Conservation (phyloP, 345 rosid genomes). For the Populus ilicifolia region DNA sequence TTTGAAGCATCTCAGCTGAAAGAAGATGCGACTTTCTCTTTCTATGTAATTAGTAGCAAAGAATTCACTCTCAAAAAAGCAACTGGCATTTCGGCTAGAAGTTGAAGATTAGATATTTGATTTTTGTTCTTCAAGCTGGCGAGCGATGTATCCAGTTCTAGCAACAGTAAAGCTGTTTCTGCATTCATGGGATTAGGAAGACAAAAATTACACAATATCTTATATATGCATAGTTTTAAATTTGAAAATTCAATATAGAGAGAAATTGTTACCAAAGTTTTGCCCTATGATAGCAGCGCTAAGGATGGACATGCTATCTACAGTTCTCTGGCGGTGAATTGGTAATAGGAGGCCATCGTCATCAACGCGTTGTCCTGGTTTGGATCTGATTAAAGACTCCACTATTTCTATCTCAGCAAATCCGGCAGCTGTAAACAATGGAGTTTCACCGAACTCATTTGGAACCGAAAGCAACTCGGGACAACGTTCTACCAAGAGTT, state of each 20-base stretch:
- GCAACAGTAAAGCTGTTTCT: slow-evolving; percentile 24
- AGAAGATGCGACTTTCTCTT: no score
- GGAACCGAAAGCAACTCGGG: no score
- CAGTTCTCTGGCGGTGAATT: not conserved
- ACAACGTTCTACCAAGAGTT: no score
- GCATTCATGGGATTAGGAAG: not conserved
- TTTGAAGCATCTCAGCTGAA: no score
- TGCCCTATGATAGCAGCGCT: slow-evolving; percentile 21
- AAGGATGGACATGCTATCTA: slow-evolving; percentile 9
- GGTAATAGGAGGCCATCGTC: rapidly evolving
- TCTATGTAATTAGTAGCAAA: no score
- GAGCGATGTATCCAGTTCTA: not conserved
- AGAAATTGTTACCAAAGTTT: slow-evolving; percentile 16
- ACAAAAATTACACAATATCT: not conserved
- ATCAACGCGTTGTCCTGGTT: no score
- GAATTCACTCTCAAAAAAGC: not conserved
- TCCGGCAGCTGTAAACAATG: no score
- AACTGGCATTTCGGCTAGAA: slow-evolving; percentile 16
- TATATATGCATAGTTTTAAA: no score
- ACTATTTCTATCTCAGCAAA: no score
- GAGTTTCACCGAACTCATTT: no score
- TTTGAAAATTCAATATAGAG: not conserved
- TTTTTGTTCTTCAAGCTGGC: not conserved
- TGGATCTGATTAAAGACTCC: no score
- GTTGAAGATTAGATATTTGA: slow-evolving; percentile 15